phyloP scores from a whole-genome alignment of 2,329 filamentous ascomycete species.

The Erysiphe pulchra region DNA sequence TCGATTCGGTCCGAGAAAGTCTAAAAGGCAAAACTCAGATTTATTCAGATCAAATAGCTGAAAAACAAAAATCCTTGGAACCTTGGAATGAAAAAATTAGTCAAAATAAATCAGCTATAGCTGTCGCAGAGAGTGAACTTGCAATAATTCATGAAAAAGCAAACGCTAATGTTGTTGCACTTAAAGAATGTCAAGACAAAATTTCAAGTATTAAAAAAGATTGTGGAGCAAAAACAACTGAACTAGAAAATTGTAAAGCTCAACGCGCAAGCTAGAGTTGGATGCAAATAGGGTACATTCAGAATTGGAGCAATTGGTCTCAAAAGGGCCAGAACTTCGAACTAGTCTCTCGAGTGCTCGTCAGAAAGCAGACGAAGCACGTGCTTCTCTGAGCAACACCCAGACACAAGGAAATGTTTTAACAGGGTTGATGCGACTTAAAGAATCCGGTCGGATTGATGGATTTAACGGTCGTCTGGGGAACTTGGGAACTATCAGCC shows the following conservation, averaged over 20 bases:
- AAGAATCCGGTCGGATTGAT: constrained; percentile 86
- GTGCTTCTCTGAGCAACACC: constrained; percentile 66
- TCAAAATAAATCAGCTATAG: constrained; percentile 80
- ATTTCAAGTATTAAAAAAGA: constrained; percentile 45
- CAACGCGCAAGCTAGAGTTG: constrained; percentile 50
- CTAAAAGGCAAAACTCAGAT: constrained; percentile 90
- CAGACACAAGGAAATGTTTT: constrained; percentile 87
- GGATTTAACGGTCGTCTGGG: constrained; percentile 90
- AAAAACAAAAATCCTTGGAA: constrained; percentile 80
- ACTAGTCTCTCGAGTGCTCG: constrained; percentile 68
- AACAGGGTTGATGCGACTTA: constrained; percentile 75
- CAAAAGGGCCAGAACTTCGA: constrained; percentile 60
- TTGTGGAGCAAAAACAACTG: constrained; percentile 41
- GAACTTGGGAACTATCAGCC: constrained; percentile 79
- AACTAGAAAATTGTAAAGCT: constrained; percentile 50
- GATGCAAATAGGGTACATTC: constrained; percentile 46
- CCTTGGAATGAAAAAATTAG: constrained; percentile 96
- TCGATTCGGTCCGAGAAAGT: constrained; percentile 58
- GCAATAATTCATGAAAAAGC: constrained; percentile 76
- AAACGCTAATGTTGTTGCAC: constrained; percentile 60
- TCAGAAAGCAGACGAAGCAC: constrained; percentile 88
- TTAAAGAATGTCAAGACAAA: constrained; percentile 64
- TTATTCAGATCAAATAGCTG: constrained; percentile 75
- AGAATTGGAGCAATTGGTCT: constrained; percentile 44
- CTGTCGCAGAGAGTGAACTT: constrained; percentile 82